These are phyloP conservation scores for Salvia miltiorrhiza DNA, from an alignment of 257 asterid genomes.

Conservation along the genomic window DNA sequence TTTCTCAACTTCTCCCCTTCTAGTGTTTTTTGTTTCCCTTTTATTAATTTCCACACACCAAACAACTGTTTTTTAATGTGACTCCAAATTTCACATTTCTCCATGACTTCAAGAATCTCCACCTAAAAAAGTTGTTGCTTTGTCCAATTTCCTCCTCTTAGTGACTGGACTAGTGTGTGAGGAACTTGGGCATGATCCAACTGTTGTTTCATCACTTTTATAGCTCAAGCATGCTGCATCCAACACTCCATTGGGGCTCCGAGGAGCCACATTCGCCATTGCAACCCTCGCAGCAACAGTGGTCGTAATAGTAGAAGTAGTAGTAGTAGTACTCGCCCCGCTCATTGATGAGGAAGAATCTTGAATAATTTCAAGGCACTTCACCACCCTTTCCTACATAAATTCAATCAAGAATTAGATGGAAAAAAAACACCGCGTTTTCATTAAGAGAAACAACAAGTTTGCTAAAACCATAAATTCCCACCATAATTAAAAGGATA, in stretches of 20 bases:
- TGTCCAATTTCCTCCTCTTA: slow-evolving; percentile 61
- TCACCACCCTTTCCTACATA: slow-evolving; percentile 53
- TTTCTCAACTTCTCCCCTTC: slow-evolving; percentile 1
- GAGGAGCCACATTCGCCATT: slow-evolving; percentile 27
- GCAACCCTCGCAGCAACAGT: no score
- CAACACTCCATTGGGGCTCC: slow-evolving; percentile 64
- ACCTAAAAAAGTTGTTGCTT: slow-evolving; percentile 20
- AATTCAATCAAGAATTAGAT: not conserved
- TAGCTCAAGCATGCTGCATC: slow-evolving; percentile 64
- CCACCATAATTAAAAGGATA: not conserved
- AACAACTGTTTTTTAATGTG: slow-evolving; percentile 14
- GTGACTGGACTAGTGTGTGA: slow-evolving; percentile 41
- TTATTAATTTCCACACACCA: slow-evolving; percentile 8
- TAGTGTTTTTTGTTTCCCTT: not conserved
- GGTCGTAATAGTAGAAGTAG: not conserved
- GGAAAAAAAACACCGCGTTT: no score
- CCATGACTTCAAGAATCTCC: slow-evolving; percentile 25
- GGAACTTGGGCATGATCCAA: slow-evolving; percentile 51
- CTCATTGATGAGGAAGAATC: slow-evolving; percentile 30
- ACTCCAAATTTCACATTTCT: not conserved
- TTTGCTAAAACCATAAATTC: not conserved
- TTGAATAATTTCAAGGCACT: slow-evolving; percentile 47
- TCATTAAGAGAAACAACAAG: not conserved
- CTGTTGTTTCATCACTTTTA: slow-evolving; percentile 43
- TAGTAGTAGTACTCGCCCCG: not conserved